phyloP scores from a whole-genome alignment of 2,329 filamentous ascomycete species.

The Exophiala sp. region DNA sequence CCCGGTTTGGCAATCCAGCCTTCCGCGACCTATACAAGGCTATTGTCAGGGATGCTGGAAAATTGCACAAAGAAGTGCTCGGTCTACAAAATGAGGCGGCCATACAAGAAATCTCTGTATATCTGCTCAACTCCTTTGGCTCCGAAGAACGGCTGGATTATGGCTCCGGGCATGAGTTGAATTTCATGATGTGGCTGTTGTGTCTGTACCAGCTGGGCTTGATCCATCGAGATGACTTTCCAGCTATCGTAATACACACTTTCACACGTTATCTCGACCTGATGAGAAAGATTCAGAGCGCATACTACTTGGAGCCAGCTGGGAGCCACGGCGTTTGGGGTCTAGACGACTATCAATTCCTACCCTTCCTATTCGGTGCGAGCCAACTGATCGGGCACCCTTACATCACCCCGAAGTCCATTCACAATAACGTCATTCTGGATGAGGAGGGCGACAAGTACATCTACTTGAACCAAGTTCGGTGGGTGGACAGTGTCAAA shows the following conservation, averaged over 20 bases:
- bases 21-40: slow-evolving; percentile 75
- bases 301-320: slow-evolving; percentile 95
- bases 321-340: slow-evolving; percentile 98
- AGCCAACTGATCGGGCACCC: slow-evolving; percentile 82
- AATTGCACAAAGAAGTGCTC: slow-evolving; percentile 42
- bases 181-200: slow-evolving; percentile 95
- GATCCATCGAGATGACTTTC: slow-evolving; percentile 65
- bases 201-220: slow-evolving; percentile 78
- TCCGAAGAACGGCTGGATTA: slow-evolving; percentile 89
- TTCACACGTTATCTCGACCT: slow-evolving; percentile 79
- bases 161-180: slow-evolving; percentile 93
- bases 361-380: slow-evolving; percentile 92
- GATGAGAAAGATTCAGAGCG: slow-evolving; percentile 83
- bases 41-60: slow-evolving; percentile 37
- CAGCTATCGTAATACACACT: slow-evolving; percentile 68
- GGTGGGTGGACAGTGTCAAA: slow-evolving; percentile 94
- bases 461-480: slow-evolving; percentile 87
- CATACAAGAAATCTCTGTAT: slow-evolving; percentile 69
- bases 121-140: slow-evolving; percentile 79
- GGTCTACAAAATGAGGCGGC: slow-evolving; percentile 45
- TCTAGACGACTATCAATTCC: slow-evolving; percentile 93
- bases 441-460: slow-evolving; percentile 83
- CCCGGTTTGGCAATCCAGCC: slow-evolving; percentile 88
- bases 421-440: slow-evolving; percentile 82
- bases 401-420: slow-evolving; percentile 72